Evolutionary conservation across 2,329 filamentous ascomycete genomes (phyloP), one percentile per base, ranked within the genome.

Genomic region (Ascochyta viciae-villosae): DNA sequence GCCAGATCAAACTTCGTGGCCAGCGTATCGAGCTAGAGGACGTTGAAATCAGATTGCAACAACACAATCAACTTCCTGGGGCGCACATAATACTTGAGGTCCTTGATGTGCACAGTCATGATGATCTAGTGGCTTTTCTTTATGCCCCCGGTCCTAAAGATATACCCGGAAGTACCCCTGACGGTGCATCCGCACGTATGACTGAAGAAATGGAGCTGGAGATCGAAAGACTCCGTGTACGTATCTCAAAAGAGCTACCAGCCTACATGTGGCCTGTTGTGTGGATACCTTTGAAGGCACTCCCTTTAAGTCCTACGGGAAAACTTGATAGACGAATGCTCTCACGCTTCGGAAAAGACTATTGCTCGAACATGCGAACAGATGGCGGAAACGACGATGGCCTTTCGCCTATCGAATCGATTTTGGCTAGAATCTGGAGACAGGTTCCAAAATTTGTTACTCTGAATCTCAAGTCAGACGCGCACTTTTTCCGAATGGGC

Each of bases 1-100:
- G 65, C 4, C 68, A 72, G 51, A 65, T 72, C 45, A 73, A 73
- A 51, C 57, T 72, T 37, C 61, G 67, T 24, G 71, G 71, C 8
- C 70, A 72, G 39, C 58, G 71, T 24, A 64, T 73, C 37, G 71
- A 73, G 45, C 52, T 72, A 15, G 65, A 44, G 40, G 42, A 60
- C 54, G 40, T 49, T 23, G 44, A 48, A 22, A 38, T 38, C n/a
- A 38, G 16, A 38, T 22, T 48, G 15, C 27, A 45, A 33, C 26
- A 45, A 10, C 42, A 45, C 19, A 33, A 19, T 23, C 42, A 33
- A 26, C 26, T 45, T 10, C 27, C 42, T 45, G 42, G 19, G 15
- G n/a, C 42, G 31, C 27, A 33, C n/a, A 34, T 45, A 33, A 33
- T 45, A 10, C 31, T 45, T 3, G 59, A 50, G 9, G 53, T 61